Percentiles rank a stretch among this genome's conserved stretches.
These are phyloP conservation scores for Ustilago curta DNA, from an alignment of 1,284 basidiomycete genomes.

Conservation along the genomic window DNA sequence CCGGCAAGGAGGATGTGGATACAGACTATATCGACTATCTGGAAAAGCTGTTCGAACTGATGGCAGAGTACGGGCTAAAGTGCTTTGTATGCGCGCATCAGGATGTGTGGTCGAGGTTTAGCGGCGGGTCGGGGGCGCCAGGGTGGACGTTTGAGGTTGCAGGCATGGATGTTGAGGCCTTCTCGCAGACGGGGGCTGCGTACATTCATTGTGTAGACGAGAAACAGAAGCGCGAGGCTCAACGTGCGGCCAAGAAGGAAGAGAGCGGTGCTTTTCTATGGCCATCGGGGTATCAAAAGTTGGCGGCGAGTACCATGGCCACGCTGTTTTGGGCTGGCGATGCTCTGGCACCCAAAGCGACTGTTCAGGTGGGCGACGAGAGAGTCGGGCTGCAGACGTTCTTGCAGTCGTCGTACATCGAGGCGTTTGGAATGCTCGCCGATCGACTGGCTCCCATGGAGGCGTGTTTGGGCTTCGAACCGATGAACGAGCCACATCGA, in stretches of 20 bases:
- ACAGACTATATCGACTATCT: constrained; percentile 85
- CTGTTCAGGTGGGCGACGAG: constrained; percentile 20
- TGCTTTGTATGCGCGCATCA: constrained; percentile 78
- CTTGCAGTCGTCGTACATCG: constrained; percentile 84
- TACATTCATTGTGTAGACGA: constrained; percentile 60
- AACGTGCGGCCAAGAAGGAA: constrained; percentile 29
- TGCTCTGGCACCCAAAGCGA: constrained; percentile 81
- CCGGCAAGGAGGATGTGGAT: constrained; percentile 75
- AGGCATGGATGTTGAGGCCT: constrained; percentile 52
- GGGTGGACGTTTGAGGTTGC: constrained; percentile 75
- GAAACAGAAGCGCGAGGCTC: constrained; percentile 9
- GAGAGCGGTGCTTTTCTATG: constrained; percentile 64
- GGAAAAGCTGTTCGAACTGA: constrained; percentile 77
- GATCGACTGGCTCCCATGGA: constrained; percentile 79
- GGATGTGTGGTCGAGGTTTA: constrained; percentile 90
- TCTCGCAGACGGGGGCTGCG: constrained; percentile 61
- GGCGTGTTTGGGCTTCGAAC: constrained; percentile 87
- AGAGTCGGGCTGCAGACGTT: constrained; percentile 77
- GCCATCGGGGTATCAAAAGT: constrained; percentile 68
- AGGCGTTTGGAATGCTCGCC: constrained; percentile 80
- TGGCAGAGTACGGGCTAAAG: constrained; percentile 82
- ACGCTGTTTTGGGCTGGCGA: constrained; percentile 69
- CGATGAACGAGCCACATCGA: constrained; percentile 93
- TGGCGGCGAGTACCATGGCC: constrained; percentile 70
- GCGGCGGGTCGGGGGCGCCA: constrained; percentile 76